Conservation (phyloP, 2,329 filamentous ascomycete genomes). For the Paecilomyces dactylethromorphus region DNA sequence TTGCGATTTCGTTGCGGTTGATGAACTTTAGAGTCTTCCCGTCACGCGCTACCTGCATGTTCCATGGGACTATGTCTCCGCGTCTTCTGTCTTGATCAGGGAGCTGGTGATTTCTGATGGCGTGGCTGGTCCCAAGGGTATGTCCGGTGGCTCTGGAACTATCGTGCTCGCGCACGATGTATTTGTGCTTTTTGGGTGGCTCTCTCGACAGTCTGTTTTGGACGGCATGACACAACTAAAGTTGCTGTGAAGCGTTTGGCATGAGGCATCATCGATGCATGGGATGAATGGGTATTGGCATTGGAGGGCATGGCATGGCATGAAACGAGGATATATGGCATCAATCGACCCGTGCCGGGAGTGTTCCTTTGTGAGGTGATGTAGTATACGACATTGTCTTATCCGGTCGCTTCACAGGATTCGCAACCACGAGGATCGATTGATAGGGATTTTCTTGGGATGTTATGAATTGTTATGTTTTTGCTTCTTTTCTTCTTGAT, state of each 20-base stretch:
- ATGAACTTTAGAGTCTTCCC: neutral
- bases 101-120: neutral
- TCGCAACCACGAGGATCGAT: neutral
- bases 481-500: slow-evolving; percentile 6
- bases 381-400: neutral
- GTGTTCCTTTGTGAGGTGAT: neutral
- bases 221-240: slow-evolving; percentile 7
- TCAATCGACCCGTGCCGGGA: neutral
- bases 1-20: neutral
- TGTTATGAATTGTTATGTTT: slow-evolving; percentile 1
- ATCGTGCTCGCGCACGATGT: slow-evolving; percentile 1
- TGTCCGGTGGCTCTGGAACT: neutral
- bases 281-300: slow-evolving; percentile 8
- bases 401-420: neutral
- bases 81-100: neutral
- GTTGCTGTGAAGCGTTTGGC: slow-evolving; percentile 6
- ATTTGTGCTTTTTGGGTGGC: slow-evolving; percentile 8
- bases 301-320: slow-evolving; percentile 9
- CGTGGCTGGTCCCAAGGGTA: neutral
- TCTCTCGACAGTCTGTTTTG: slow-evolving; percentile 8
- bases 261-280: slow-evolving; percentile 7
- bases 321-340: slow-evolving; percentile 6
- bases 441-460: neutral
- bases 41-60: neutral
- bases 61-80: neutral